A percentile compares a stretch with the other conserved stretches of the same genome.
phyloP scores from a whole-genome alignment of 805 yeast species.

The Candida sanyiensis region DNA sequence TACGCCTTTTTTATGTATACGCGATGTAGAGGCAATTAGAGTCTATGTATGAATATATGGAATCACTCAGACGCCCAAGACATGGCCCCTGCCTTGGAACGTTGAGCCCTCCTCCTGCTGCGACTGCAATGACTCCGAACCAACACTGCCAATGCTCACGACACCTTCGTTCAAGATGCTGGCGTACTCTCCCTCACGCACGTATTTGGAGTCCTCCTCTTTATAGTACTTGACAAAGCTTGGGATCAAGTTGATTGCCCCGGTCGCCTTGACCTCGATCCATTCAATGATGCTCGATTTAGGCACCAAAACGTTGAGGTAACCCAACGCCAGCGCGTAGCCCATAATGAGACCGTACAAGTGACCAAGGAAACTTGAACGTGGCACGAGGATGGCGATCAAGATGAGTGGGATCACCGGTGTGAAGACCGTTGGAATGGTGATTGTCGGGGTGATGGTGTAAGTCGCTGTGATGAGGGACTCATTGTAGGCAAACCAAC shows the following conservation, averaged over 20 bases:
- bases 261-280: constrained; percentile 53
- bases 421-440: constrained; percentile 51
- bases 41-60: neutral
- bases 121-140: constrained; percentile 6
- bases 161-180: constrained; percentile 24
- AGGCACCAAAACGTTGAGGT: constrained; percentile 54
- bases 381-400: constrained; percentile 51
- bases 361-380: constrained; percentile 71
- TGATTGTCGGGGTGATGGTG: constrained; percentile 32
- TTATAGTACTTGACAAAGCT: constrained; percentile 47
- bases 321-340: constrained; percentile 51
- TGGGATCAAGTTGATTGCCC: constrained; percentile 49
- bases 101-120: constrained; percentile 7
- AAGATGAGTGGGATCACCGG: constrained; percentile 52
- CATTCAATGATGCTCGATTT: constrained; percentile 57
- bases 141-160: constrained; percentile 1
- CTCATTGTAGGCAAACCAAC: constrained; percentile 51
- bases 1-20: neutral
- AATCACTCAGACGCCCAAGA: constrained; percentile 15
- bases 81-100: constrained; percentile 24
- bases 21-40: too few relatives aligned
- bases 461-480: constrained; percentile 36
- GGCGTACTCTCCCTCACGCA: constrained; percentile 31
- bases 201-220: constrained; percentile 53
- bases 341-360: constrained; percentile 64